Base-by-base conservation (phyloP, 352 stramenopile genomes). In the Phytophthora colocasiae region DNA sequence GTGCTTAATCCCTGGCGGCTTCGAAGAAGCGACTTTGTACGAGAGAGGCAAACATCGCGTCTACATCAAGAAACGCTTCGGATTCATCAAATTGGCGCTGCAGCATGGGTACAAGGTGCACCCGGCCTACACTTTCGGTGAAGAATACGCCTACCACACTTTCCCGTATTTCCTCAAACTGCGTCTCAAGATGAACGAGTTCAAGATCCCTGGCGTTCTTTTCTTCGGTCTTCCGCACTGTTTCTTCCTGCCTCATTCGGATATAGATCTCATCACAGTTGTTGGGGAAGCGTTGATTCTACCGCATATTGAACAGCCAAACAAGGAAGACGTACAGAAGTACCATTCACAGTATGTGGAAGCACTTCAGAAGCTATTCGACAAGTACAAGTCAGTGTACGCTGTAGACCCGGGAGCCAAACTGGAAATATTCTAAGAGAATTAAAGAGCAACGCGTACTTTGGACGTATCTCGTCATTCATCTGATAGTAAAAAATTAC, bases 1-100 rank as follows among this genome's bases (percentile, higher is more conserved):
- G 49, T 83, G 72, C 14, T 63, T 98, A 29, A 78, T 96, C 19
- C 93, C 95, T 3, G 95, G 96, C 7, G 96, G 96, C 24, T 98
- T 98, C 63, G 91, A 98, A 63, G 94, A 98, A 69, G 93, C 93
- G 12, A 97, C 95, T n/a, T 60, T 98, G 14, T 96, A 87, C 46
- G 68, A 78, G 39, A 73, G 78, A 11, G 78, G 79, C 7, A 76
- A 83, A 31, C 93, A 98, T 73, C 88, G 93, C 44, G 81, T 97
- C n/a, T 98, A 88, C 66, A 75, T 98, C 53, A 91, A 96, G 60
- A 85, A 89, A 26, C 80, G 93, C 26, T 91, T 90, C 27, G 94
- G 96, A 6, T 98, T 98, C 75, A 87, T 98, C 69, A 96, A 97
- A 54, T 78, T 98, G 26, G 92, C 83, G 32, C 73, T 98, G 11